A percentile compares a stretch with the other conserved stretches of the same genome.
Evolutionary conservation across 352 stramenopile species (phyloP).

Genomic region (Globisporangium middletonii): DNA sequence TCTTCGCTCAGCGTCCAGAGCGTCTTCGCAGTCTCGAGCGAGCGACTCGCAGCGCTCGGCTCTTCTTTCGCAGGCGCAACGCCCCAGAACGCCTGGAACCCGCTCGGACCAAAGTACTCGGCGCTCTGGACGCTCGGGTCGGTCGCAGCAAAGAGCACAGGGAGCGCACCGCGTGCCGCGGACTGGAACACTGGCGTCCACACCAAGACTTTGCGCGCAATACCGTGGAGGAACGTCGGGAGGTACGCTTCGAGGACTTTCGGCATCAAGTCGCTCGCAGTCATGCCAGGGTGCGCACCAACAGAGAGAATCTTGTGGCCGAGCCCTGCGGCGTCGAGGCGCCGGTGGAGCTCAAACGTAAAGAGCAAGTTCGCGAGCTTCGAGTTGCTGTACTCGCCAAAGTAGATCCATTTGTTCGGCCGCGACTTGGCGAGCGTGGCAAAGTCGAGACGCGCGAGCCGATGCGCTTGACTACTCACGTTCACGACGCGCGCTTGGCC

Average conservation of each 20-base stretch:
- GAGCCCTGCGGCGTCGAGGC: constrained; percentile 19
- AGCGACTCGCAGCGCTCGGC: constrained; percentile 25
- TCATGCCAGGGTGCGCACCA: constrained; percentile 18
- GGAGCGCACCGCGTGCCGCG: constrained; percentile 16
- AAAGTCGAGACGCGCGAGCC: constrained; percentile 14
- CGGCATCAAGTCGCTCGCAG: constrained; percentile 15
- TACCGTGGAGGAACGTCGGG: constrained; percentile 16
- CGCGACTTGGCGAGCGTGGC: constrained; percentile 9
- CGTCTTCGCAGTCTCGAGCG: constrained; percentile 15
- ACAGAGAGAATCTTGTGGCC: constrained; percentile 22
- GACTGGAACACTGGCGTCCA: constrained; percentile 17
- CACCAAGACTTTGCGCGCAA: constrained; percentile 17
- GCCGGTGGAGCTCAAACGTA: constrained; percentile 51
- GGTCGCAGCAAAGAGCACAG: constrained; percentile 24
- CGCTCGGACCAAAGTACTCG: constrained; percentile 27
- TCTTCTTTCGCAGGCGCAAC: constrained; percentile 19
- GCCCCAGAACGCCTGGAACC: constrained; percentile 22
- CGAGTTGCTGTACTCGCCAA: constrained; percentile 42
- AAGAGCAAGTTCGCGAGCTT: constrained; percentile 65
- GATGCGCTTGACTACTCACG: constrained; percentile 31
- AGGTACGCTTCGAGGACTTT: constrained; percentile 21
- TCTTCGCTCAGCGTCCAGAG: constrained; percentile 37
- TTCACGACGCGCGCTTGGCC: constrained; percentile 23
- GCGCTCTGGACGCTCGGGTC: constrained; percentile 11
- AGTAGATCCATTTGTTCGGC: constrained; percentile 12